Evolutionary conservation across 768 basidiomycete genomes (phyloP).

Genomic region (Pleurotus ostreatus): DNA sequence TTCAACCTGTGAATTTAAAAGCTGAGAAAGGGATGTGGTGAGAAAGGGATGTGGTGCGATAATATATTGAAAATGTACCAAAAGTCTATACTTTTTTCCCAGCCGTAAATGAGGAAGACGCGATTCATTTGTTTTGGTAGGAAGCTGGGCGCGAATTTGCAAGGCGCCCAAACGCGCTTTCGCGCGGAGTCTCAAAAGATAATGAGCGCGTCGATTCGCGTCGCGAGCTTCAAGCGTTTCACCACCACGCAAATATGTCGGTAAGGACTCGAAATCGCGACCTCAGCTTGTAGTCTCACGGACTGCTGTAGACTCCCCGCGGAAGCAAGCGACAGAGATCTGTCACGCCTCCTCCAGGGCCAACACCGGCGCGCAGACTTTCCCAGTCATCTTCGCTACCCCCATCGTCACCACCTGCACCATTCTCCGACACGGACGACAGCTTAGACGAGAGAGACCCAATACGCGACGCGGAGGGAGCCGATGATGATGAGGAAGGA

Average conservation of each 20-base stretch:
- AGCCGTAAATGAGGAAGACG: too few species aligned
- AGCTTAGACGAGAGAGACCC: slow-evolving; percentile 68
- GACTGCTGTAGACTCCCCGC: slow-evolving; percentile 35
- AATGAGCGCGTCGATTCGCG: slow-evolving; percentile 31
- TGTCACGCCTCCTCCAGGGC: slow-evolving; percentile 43
- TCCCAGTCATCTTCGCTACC: slow-evolving; percentile 71
- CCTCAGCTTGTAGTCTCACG: slow-evolving; percentile 31
- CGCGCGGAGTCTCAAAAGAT: slow-evolving; percentile 34
- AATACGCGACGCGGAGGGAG: slow-evolving; percentile 62
- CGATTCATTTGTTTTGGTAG: too few species aligned
- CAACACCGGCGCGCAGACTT: slow-evolving; percentile 45
- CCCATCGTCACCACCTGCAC: slow-evolving; percentile 78
- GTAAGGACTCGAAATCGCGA: slow-evolving; percentile 10
- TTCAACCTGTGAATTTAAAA: too few species aligned
- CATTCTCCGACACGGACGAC: slow-evolving; percentile 87
- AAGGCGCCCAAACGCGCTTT: slow-evolving; percentile 28
- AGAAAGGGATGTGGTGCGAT: too few species aligned
- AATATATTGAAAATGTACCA: too few species aligned
- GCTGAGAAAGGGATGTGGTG: too few species aligned
- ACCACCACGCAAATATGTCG: slow-evolving; percentile 8
- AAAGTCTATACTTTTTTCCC: too few species aligned
- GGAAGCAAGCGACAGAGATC: slow-evolving; percentile 63
- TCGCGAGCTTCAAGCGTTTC: slow-evolving; percentile 29
- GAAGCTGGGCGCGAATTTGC: too few species aligned
- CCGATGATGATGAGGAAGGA: slow-evolving; percentile 60